A percentile compares a stretch with the other conserved stretches of the same genome.
Conservation (phyloP, 2,329 filamentous ascomycete species). For the Fusarium oligoseptatum region DNA sequence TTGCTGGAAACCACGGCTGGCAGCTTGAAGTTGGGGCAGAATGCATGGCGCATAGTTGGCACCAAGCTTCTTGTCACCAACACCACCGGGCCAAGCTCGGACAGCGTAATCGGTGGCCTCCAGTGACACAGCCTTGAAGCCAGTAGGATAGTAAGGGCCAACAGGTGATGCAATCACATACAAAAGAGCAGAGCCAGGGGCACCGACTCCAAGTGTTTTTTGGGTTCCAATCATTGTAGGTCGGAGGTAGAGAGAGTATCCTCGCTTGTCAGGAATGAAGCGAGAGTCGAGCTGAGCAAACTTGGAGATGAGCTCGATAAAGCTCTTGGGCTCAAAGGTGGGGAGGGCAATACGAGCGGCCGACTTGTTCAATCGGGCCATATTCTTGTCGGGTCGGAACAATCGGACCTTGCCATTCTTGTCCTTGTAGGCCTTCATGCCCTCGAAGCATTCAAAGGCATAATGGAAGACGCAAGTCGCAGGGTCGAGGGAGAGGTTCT, state of each 20-base stretch:
- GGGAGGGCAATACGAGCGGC: slow-evolving; percentile 92
- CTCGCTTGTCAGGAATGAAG: slow-evolving; percentile 88
- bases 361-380: slow-evolving; percentile 93
- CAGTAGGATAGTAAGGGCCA: slow-evolving; percentile 97
- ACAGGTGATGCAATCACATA: slow-evolving; percentile 97
- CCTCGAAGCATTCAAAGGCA: slow-evolving; percentile 97
- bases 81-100: slow-evolving; percentile 96
- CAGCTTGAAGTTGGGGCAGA: slow-evolving; percentile 93
- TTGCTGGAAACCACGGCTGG: slow-evolving; percentile 93
- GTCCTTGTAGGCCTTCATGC: slow-evolving; percentile 99
- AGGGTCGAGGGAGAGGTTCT: slow-evolving; percentile 96
- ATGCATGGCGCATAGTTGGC: slow-evolving; percentile 99
- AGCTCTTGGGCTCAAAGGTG: slow-evolving; percentile 79
- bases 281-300: slow-evolving; percentile 85
- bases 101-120: slow-evolving; percentile 98
- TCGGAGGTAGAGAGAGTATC: slow-evolving; percentile 95
- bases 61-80: slow-evolving; percentile 97
- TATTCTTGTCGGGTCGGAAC: slow-evolving; percentile 96
- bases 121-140: slow-evolving; percentile 96
- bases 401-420: slow-evolving; percentile 81
- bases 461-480: slow-evolving; percentile 99
- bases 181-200: slow-evolving; percentile 91
- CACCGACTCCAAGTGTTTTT: slow-evolving; percentile 89
- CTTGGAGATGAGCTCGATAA: slow-evolving; percentile 85
- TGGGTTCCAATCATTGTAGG: slow-evolving; percentile 99